Base-by-base conservation (phyloP, 1,284 basidiomycete species). In the Pyrrhoderma lamaoense region DNA sequence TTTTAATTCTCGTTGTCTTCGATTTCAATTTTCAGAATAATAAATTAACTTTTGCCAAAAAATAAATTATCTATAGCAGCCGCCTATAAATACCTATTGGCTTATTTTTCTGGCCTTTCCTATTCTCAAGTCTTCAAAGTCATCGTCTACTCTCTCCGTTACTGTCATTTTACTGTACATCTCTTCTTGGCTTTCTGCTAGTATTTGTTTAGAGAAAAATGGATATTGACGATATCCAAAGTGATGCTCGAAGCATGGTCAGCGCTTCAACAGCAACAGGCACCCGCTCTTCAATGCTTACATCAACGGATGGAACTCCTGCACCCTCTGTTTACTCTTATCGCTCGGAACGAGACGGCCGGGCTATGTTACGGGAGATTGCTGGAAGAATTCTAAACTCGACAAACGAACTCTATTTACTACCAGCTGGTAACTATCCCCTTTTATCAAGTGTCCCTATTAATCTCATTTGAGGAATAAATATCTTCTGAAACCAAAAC, bases 261-360 rank as follows among this genome's bases (percentile, higher is more conserved):
- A 54, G 43, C 35, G 22, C 42, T 11, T 42, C 47, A 22, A 54
- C 52, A 22, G 7, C 43, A 1, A 42, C 47, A 14, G 53, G 49
- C 22, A 22, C 52, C 8, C 21, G 35, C 11, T 47, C 51, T 13
- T 47, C 51, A 8, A 45, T 55, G 49, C 16, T 50, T 4, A 46
- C 53, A 8, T 55, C 53, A 21, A 44, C 47, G 45, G 53, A 55
- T 25, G 53, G 53, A 7, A 47, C 48, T 13, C 55, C 56, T 11
- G 56, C 53, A 5, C 56, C 56, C 13, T 57, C 56, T n/a, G 21
- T 57, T 9, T 52, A 54, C 45, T 57, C 56, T 13, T 57, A 54
- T 46, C 45, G 48, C 13, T 54, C 56, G 18, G 49, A 43, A 5
- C 51, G 55, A 25, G 56, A 57, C 40, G 50, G 52, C 18, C 53